Base-by-base conservation (phyloP, 768 basidiomycete genomes). In the Lepiota venenata region DNA sequence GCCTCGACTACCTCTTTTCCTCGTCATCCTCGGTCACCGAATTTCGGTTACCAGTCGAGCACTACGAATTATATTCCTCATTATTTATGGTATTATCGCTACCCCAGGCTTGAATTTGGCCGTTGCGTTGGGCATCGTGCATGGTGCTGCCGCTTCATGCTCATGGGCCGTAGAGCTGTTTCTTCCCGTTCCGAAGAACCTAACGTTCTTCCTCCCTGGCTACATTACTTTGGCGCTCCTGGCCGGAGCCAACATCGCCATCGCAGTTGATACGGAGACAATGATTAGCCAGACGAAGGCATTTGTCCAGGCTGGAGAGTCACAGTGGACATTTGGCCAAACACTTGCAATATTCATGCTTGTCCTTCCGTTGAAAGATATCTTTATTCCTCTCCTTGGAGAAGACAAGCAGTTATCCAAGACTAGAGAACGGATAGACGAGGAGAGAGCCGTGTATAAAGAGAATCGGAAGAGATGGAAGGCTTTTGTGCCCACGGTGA, bases 201-300 rank as follows among this genome's bases (percentile, higher is more conserved):
- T 25, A 25, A 25, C 25, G 25, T 25, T 20, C 18, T 48, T 38
- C 22, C 14, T 47, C 2, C 56, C 56, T 7, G 37, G 38, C 8
- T 39, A 21, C 25, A 15, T 52, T 14, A 16, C 21, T 4, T 25
- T 57, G 15, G 36, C 25, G 2, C 4, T 57, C 22, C 37, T 57
- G 12, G 16, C 52, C 18, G 50, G 29, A 2, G 36, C 52, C 50
- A 52, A 57, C 20, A 27, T 57, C 10, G 45, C 47, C 20, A 45
- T 57, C 22, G 22, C 42, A 5, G 18, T 49, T 15, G 50, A 57
- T 32, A 57, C 51, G 5, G 56, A 57, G 29, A 22, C 46, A 3
- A 57, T 51, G 36, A n/a, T 51, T 2, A 36, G 14, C 29, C 14
- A 43, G 21, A 57, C 45, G 16, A 47, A 9, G 10, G 18, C 14